A percentile compares a stretch with the other conserved stretches of the same genome.
These are phyloP conservation scores for Lizanozyma gosingica DNA, from an alignment of 1,139 yeast genomes.

Conservation along the genomic window DNA sequence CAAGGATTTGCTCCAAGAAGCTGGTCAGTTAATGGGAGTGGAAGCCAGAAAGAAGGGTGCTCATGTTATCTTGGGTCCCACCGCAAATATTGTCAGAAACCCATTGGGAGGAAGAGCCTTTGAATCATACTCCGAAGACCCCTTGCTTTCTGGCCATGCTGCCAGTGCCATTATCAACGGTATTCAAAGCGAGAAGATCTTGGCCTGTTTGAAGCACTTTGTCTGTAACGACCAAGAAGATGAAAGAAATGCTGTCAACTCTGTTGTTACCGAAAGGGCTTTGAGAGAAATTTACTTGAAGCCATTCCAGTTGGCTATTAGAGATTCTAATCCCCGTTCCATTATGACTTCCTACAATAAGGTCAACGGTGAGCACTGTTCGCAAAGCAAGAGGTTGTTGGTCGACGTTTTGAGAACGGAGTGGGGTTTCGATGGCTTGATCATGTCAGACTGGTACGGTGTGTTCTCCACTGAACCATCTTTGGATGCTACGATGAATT, in stretches of 20 bases:
- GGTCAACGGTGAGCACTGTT: slow-evolving; percentile 48
- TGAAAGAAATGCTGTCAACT: slow-evolving; percentile 40
- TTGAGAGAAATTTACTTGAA: slow-evolving; percentile 50
- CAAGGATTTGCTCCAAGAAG: slow-evolving; percentile 13
- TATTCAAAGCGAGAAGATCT: slow-evolving; percentile 42
- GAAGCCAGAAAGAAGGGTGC: slow-evolving; percentile 44
- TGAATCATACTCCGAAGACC: slow-evolving; percentile 58
- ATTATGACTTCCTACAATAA: slow-evolving; percentile 56
- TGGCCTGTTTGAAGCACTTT: slow-evolving; percentile 52
- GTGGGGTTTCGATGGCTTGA: slow-evolving; percentile 48
- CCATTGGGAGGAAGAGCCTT: slow-evolving; percentile 62
- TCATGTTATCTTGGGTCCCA: slow-evolving; percentile 46
- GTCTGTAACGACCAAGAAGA: slow-evolving; percentile 56
- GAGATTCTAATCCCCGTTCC: slow-evolving; percentile 40
- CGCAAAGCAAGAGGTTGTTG: slow-evolving; percentile 35
- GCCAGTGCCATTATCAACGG: slow-evolving; percentile 45
- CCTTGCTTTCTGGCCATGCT: slow-evolving; percentile 43
- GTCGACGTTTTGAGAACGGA: slow-evolving; percentile 41
- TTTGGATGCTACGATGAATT: slow-evolving; percentile 46
- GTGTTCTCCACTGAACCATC: slow-evolving; percentile 40
- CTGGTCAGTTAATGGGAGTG: slow-evolving; percentile 39
- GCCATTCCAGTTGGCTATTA: slow-evolving; percentile 53
- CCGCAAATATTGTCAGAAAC: slow-evolving; percentile 46
- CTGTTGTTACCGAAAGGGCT: slow-evolving; percentile 47
- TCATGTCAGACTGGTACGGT: slow-evolving; percentile 61